Evolutionary conservation across 78 protist genomes (phyloP).

Genomic region (Dictyostelium purpureum): DNA sequence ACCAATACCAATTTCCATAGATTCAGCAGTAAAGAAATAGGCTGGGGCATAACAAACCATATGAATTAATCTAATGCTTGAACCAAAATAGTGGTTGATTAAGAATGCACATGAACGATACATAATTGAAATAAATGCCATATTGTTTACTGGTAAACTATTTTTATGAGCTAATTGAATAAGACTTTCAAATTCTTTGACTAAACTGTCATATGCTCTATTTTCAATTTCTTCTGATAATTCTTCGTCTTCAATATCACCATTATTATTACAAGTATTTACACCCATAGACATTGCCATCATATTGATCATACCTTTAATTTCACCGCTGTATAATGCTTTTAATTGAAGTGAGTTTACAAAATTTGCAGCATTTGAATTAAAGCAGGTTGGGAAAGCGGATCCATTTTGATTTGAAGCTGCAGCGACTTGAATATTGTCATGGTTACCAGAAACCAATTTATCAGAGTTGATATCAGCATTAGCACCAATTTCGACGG

Average conservation of each 20-base stretch:
- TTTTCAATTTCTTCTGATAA: constrained; percentile 15
- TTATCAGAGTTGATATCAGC: background rate
- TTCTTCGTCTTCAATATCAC: background rate
- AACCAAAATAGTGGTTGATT: constrained; percentile 63
- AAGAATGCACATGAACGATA: constrained; percentile 62
- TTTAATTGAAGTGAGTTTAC: constrained; percentile 50
- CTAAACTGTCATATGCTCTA: constrained; percentile 8
- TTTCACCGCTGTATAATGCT: constrained; percentile 71
- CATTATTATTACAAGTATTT: background rate
- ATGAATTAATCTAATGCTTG: constrained; percentile 37
- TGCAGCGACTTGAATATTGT: background rate
- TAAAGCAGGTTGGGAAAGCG: background rate
- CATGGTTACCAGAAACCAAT: background rate
- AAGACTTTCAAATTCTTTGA: constrained; percentile 55
- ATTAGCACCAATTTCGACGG: constrained; percentile 68
- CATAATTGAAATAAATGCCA: constrained; percentile 45
- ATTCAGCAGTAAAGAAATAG: constrained; percentile 32
- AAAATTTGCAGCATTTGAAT: constrained; percentile 56
- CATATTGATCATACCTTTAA: constrained; percentile 68
- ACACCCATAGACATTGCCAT: constrained; percentile 3
- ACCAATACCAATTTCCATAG: constrained; percentile 66
- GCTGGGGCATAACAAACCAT: constrained; percentile 79
- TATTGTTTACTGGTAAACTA: background rate
- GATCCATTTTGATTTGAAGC: background rate
- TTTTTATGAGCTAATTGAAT: background rate